A percentile compares a stretch with the other conserved stretches of the same genome.
phyloP scores from a whole-genome alignment of 768 basidiomycete genomes.

The Xerocomellus chrysenteron region DNA sequence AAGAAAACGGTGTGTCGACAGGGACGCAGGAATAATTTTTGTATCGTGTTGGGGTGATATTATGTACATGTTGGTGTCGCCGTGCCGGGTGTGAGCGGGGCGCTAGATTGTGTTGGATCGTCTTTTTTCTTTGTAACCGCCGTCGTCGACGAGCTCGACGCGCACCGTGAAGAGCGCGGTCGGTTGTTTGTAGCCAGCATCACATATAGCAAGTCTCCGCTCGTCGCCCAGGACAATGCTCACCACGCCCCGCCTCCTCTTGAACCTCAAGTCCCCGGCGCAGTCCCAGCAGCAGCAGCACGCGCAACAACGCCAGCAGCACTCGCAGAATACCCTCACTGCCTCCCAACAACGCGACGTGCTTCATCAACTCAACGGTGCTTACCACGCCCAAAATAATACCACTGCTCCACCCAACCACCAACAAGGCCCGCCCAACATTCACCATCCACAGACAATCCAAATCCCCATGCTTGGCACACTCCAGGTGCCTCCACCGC shows the following conservation, averaged over 20 bases:
- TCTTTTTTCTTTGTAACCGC: constrained; percentile 8
- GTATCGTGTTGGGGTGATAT: constrained; percentile 41
- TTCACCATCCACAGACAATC: constrained; percentile 43
- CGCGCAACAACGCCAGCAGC: constrained; percentile 24
- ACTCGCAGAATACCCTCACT: constrained; percentile 29
- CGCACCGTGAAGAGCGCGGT: constrained; percentile 14
- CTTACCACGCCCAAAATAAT: constrained; percentile 30
- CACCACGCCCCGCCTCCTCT: constrained; percentile 33
- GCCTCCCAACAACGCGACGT: constrained; percentile 30
- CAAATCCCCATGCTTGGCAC: constrained; percentile 72
- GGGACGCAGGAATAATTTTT: constrained; percentile 81
- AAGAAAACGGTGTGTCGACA: constrained; percentile 61
- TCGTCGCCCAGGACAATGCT: constrained; percentile 29
- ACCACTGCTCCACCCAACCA: constrained; percentile 7
- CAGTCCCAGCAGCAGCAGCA: constrained; percentile 19
- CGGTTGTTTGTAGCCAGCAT: constrained; percentile 32
- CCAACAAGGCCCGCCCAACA: constrained; percentile 32
- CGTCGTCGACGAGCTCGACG: constrained; percentile 9
- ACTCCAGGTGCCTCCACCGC: constrained; percentile 61
- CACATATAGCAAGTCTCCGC: constrained; percentile 26
- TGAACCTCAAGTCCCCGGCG: constrained; percentile 32
- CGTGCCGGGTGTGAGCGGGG: neutral
- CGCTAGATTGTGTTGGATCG: constrained; percentile 5
- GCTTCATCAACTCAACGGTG: constrained; percentile 28
- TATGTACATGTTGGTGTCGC: neutral